Evolutionary conservation across 345 rosid species (phyloP).

Genomic region (Streptanthus diversifolius): DNA sequence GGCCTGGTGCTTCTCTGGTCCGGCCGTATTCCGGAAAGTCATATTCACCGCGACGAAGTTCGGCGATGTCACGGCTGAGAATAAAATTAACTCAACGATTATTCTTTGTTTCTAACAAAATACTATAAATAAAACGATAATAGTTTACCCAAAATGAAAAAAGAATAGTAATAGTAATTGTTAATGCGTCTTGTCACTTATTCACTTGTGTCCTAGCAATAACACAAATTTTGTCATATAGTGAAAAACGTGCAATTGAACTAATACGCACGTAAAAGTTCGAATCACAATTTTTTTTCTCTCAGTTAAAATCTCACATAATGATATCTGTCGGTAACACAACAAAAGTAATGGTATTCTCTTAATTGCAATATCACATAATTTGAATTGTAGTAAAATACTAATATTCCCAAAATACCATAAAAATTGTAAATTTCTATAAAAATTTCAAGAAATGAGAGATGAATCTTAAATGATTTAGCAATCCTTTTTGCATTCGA

Average conservation of each 20-base stretch:
- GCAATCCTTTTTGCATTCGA: not conserved
- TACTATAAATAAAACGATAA: not conserved
- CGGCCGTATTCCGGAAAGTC: conserved; percentile 86
- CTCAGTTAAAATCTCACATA: not conserved
- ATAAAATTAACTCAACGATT: not conserved
- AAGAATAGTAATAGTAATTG: not conserved
- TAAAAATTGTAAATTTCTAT: too few relatives aligned
- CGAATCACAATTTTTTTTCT: not conserved
- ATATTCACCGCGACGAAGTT: conserved; percentile 78
- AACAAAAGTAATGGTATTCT: not conserved
- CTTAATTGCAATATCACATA: not conserved
- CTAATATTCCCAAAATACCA: too few relatives aligned
- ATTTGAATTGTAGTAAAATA: not conserved
- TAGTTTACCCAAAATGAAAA: not conserved
- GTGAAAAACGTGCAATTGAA: conserved; percentile 24
- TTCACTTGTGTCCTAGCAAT: conserved; percentile 32
- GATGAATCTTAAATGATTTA: not conserved
- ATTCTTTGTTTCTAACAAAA: not conserved
- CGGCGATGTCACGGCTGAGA: conserved; percentile 69
- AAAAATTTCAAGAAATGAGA: too few relatives aligned
- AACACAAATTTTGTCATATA: conserved; percentile 23
- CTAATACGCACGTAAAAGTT: conserved; percentile 20
- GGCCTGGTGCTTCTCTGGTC: conserved; percentile 78
- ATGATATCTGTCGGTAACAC: conserved; percentile 6
- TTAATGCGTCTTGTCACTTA: conserved; percentile 30